Conservation (phyloP, 2,329 filamentous ascomycete species). For the Scleromitrula shiraiana region DNA sequence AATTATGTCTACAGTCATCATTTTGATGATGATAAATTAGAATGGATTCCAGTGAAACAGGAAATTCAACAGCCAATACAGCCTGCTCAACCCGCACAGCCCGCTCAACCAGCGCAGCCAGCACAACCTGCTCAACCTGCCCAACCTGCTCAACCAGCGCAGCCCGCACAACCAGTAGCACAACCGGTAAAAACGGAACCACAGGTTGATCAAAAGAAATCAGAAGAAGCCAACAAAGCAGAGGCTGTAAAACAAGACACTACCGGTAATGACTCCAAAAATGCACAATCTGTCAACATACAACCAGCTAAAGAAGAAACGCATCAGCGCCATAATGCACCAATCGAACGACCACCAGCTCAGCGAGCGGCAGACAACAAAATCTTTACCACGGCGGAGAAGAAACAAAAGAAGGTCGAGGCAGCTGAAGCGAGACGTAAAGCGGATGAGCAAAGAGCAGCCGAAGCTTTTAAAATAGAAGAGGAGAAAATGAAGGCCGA, state of each 20-base stretch:
- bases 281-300: constrained; percentile 4
- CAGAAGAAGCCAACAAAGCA: constrained; percentile 21
- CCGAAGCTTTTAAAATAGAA: constrained; percentile 3
- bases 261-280: background rate
- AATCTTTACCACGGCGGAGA: constrained; percentile 6
- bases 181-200: constrained; percentile 22
- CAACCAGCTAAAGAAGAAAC: constrained; percentile 3
- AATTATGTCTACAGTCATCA: constrained; percentile 30
- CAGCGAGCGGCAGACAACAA: constrained; percentile 7
- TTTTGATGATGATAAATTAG: constrained; percentile 34
- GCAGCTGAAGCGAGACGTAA: constrained; percentile 9
- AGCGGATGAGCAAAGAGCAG: constrained; percentile 6
- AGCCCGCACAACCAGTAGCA: constrained; percentile 21
- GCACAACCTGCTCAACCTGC: no score
- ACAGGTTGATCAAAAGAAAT: constrained; percentile 38
- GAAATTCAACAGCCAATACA: constrained; percentile 2
- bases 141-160: background rate
- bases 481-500: constrained; percentile 5
- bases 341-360: constrained; percentile 2
- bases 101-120: constrained; percentile 15
- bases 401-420: constrained; percentile 5
- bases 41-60: constrained; percentile 24
- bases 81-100: constrained; percentile 18
- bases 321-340: background rate
- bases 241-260: constrained; percentile 1